Evolutionary conservation across 805 yeast genomes (phyloP).

Genomic region (Lachancea kluyveri): DNA sequence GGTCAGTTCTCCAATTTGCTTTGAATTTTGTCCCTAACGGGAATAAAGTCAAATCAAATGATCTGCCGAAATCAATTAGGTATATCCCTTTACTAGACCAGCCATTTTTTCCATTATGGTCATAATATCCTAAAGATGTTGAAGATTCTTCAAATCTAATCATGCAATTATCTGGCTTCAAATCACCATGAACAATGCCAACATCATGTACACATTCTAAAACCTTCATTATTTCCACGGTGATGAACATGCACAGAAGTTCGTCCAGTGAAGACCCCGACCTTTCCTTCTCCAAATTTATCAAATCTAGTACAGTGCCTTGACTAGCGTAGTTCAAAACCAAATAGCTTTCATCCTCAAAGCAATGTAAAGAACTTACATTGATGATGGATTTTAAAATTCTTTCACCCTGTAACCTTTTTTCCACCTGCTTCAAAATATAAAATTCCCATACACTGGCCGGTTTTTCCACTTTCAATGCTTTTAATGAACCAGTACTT

Average conservation of each 20-base stretch:
- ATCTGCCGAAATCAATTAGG: slow-evolving; percentile 76
- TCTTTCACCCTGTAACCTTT: slow-evolving; percentile 27
- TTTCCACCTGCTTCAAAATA: slow-evolving; percentile 52
- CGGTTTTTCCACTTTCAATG: slow-evolving; percentile 69
- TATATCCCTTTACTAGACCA: slow-evolving; percentile 52
- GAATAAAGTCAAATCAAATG: slow-evolving; percentile 62
- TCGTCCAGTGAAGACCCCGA: slow-evolving; percentile 46
- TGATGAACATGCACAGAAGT: slow-evolving; percentile 50
- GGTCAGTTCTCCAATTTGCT: slow-evolving; percentile 54
- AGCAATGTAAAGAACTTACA: slow-evolving; percentile 48
- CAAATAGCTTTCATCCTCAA: slow-evolving; percentile 62
- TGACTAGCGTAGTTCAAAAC: slow-evolving; percentile 57
- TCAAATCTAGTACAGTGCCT: slow-evolving; percentile 69
- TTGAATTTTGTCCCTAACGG: slow-evolving; percentile 46
- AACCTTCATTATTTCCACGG: slow-evolving; percentile 56
- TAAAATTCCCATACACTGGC: slow-evolving; percentile 78
- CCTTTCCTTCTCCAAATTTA: slow-evolving; percentile 41
- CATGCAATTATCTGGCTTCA: slow-evolving; percentile 86
- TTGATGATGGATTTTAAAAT: slow-evolving; percentile 39
- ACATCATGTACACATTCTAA: slow-evolving; percentile 56
- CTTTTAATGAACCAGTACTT: slow-evolving; percentile 47
- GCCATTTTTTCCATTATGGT: slow-evolving; percentile 33
- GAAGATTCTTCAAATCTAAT: slow-evolving; percentile 38
- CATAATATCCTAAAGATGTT: slow-evolving; percentile 24
- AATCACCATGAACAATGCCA: slow-evolving; percentile 76